Percentiles rank a stretch among this genome's conserved stretches.
Conservation (phyloP, 75 land plant genomes). For the Adiantum capillusveneris region DNA sequence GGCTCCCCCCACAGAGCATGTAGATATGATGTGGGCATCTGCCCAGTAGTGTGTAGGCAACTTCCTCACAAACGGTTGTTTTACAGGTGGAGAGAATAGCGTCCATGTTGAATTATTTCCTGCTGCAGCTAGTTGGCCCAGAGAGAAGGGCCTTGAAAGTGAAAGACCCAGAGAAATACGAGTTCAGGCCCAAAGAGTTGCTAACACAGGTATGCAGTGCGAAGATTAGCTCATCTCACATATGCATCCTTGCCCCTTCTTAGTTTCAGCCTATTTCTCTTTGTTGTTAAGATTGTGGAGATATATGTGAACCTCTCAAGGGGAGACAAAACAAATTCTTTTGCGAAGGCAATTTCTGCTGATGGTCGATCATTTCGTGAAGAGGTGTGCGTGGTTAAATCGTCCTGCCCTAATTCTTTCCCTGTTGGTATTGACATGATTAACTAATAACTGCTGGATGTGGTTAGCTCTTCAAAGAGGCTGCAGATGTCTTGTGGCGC, state of each 20-base stretch:
- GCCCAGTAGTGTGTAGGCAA: too few relatives aligned
- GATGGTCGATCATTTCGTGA: conserved; percentile 97
- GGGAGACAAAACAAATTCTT: conserved; percentile 63
- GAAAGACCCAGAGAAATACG: conserved; percentile 97
- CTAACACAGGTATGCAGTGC: conserved; percentile 85
- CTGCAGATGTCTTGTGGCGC: conserved; percentile 58
- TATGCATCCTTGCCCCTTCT: too few relatives aligned
- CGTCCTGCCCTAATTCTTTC: too few relatives aligned
- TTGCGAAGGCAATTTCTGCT: conserved; percentile 78
- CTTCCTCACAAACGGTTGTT: too few relatives aligned
- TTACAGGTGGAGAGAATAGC: conserved; percentile 97
- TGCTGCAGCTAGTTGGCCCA: conserved; percentile 88
- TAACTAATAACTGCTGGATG: too few relatives aligned
- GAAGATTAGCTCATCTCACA: too few relatives aligned
- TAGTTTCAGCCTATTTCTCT: background rate
- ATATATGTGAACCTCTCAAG: conserved; percentile 88
- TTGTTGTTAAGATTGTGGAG: conserved; percentile 59
- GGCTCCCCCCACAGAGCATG: too few relatives aligned
- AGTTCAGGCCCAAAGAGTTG: conserved; percentile 81
- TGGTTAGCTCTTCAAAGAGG: conserved; percentile 72
- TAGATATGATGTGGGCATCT: too few relatives aligned
- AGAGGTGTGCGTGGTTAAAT: too few relatives aligned
- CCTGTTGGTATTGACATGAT: too few relatives aligned
- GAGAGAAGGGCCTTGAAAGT: conserved; percentile 82
- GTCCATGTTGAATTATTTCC: conserved; percentile 91